Evolutionary conservation across 2,329 filamentous ascomycete genomes (phyloP), one percentile per base, ranked within the genome.

Genomic region (Thermothelomyces thermophilus): DNA sequence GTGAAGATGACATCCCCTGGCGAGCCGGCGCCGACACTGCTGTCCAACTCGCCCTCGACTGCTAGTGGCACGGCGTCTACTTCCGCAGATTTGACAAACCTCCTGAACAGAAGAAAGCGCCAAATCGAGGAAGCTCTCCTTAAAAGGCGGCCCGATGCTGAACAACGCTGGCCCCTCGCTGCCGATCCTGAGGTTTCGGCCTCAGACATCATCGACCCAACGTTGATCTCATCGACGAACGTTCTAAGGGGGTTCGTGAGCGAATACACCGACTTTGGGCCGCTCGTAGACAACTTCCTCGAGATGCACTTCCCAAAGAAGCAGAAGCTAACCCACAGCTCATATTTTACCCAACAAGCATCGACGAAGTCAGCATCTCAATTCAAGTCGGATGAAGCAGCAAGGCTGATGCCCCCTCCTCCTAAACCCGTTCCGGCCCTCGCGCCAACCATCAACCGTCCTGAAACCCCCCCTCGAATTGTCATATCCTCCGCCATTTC

Each of bases 241-340:
- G 44, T 57, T 3, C 34, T 61, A n/a, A 22, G 39, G 24, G 55
- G 55, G 2, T 54, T 53, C 17, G 46, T 48, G 41, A 39, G 24
- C 37, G 48, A 58, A 16, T 57, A 54, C 46, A 51, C 51, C 4
- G 57, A 58, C 24, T 53, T 55, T 7, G 48, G 36, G 2, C 43
- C 51, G 2, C 51, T 64, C 6, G 44, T 64, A 8, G 57, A 56
- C 14, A 60, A 59, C 28, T 65, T 57, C 19, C 47, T 63, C 44
- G 58, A 62, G 22, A 53, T 63, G 16, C 57, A 59, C 36, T 59
- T 58, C 14, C 56, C 55, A 7, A 58, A 60, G 16, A 62, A 58
- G 40, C 47, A 39, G 7, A 58, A 54, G 16, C 48, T 60, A 11
- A 51, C 45, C 4, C 53, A 58, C 39, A 61, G 55, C 43, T 47